Evolutionary conservation across 2,329 filamentous ascomycete genomes (phyloP), one percentile per base, ranked within the genome.

Genomic region (Xylaria arbuscula): DNA sequence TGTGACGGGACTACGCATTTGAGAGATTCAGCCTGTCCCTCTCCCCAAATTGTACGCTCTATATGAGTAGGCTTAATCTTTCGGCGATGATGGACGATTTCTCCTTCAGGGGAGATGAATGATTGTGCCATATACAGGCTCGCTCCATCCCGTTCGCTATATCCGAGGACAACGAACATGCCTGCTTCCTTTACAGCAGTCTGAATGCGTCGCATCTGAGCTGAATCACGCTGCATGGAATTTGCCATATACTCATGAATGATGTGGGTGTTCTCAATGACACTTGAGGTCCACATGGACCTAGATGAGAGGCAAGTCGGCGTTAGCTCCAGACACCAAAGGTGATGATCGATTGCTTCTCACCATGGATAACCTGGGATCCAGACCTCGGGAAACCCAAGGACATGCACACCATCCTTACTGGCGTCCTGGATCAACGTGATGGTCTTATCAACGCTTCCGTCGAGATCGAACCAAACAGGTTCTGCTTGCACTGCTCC

Each of bases 401-500:
- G 74, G n/a, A 91, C 78, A 66, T 87, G 82, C 1, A 86, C 86
- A 0, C 84, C 85, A 51, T 85, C 83, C 5, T 77, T 70, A 0
- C 84, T 84, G 0, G 89, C 89, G 72, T 88, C 83, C 45, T 81
- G 77, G 70, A 91, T 89, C 59, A 90, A 80, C 0, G 78, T 74
- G 72, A 86, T 85, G 8, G 88, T 89, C 75, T 90, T 90, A 1
- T 81, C 75, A 1, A 90, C 84, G 1, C 83, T 81, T 0, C 76
- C 84, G 8, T 83, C 78, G 1, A 90, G 82, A 72, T 91, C 85
- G 8, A 90, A 81, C 87, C 88, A 90, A 1, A 80, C 83, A 0
- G 88, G 87, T 76, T 90, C 88, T 6, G 85, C 83, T 73, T 90
- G 88, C 0, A 86, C 83, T 13, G 85, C 85, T 34, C 83, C 85